Conservation (phyloP, 106 monocot genomes). For the Ottelia alismoides region DNA sequence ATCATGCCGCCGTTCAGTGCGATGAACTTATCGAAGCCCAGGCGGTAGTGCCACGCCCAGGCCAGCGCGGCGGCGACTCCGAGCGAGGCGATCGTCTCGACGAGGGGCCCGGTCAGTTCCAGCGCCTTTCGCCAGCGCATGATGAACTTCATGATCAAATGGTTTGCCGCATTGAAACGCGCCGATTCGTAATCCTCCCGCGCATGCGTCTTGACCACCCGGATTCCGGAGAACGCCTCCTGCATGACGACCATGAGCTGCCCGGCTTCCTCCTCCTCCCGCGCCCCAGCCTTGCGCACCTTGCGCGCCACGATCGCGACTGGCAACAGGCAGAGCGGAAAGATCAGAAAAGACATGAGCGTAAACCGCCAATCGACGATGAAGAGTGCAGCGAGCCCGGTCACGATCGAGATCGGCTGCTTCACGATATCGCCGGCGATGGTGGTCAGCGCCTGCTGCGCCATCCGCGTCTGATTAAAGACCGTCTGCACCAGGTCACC, state of each 20-base stretch:
- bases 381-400: neutral
- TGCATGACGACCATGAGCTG: neutral
- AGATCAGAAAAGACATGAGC: neutral
- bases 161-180: too few species aligned
- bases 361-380: neutral
- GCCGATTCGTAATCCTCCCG: too few species aligned
- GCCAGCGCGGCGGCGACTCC: too few species aligned
- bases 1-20: too few species aligned
- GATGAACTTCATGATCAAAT: too few species aligned
- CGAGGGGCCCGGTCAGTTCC: too few species aligned
- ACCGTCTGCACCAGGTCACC: neutral
- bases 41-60: too few species aligned
- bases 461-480: neutral
- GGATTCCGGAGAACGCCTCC: neutral
- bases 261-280: neutral
- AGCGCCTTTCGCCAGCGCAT: too few species aligned
- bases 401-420: neutral
- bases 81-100: too few species aligned
- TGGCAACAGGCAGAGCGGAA: neutral
- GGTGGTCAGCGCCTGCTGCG: neutral
- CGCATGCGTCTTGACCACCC: neutral
- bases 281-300: neutral
- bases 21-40: too few species aligned
- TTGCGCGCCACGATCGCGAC: neutral
- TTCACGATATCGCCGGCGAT: neutral